phyloP scores from a whole-genome alignment of 257 asterid genomes.

The Nicotiana obtusifolia region DNA sequence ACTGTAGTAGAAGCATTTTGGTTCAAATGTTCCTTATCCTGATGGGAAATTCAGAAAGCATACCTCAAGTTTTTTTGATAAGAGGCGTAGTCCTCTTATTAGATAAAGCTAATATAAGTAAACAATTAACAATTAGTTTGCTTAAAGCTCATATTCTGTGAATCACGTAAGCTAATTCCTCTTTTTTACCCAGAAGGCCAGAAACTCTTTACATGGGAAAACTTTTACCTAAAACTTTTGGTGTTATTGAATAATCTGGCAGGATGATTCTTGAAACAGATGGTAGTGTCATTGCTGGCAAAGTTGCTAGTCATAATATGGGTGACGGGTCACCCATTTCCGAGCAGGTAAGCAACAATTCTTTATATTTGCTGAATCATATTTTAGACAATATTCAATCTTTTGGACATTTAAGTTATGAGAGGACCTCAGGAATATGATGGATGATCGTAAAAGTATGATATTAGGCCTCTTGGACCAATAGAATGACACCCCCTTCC shows the following conservation, averaged over 20 bases:
- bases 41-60: background rate
- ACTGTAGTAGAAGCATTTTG: background rate
- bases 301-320: constrained; percentile 33
- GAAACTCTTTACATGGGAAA: background rate
- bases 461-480: too few relatives aligned
- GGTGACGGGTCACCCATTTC: constrained; percentile 29
- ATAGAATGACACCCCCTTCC: too few relatives aligned
- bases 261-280: constrained; percentile 38
- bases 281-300: constrained; percentile 26
- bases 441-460: too few relatives aligned
- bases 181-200: background rate
- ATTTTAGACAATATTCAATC: background rate
- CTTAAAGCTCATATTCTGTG: background rate
- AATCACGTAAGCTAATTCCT: background rate
- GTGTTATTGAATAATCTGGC: constrained; percentile 9
- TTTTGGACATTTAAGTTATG: background rate
- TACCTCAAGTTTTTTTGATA: background rate
- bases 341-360: constrained; percentile 25
- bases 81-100: background rate
- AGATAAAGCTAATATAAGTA: background rate
- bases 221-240: background rate
- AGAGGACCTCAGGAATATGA: too few relatives aligned
- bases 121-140: background rate
- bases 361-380: background rate
- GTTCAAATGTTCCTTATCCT: background rate